Evolutionary conservation across 169 alveolate genomes (phyloP).

Genomic region (Cryptosporidium tyzzeri): DNA sequence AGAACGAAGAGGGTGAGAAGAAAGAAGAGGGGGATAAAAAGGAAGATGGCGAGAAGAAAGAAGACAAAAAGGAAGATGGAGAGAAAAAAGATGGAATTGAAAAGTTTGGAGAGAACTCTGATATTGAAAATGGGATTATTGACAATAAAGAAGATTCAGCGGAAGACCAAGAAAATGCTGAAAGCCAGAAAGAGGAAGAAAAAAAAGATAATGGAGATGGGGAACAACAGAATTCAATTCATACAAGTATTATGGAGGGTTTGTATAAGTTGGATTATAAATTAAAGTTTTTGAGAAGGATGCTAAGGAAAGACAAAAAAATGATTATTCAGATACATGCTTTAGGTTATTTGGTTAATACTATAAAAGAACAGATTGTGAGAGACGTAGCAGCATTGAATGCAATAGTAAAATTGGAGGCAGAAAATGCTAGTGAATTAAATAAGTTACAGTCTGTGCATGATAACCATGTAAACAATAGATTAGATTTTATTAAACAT

Average conservation of each 20-base stretch:
- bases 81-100: conserved; percentile 32
- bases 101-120: not conserved
- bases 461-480: conserved; percentile 40
- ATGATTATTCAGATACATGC: conserved; percentile 60
- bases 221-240: conserved; percentile 18
- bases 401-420: conserved; percentile 35
- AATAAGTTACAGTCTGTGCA: conserved; percentile 53
- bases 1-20: conserved; percentile 58
- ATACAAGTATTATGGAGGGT: conserved; percentile 52
- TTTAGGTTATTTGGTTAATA: conserved; percentile 50
- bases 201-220: conserved; percentile 18
- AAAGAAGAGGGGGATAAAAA: conserved; percentile 15
- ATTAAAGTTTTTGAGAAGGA: conserved; percentile 33
- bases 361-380: conserved; percentile 53
- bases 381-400: conserved; percentile 69
- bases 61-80: conserved; percentile 9
- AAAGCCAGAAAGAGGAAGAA: conserved; percentile 4
- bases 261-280: conserved; percentile 55
- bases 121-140: conserved; percentile 20
- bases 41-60: not conserved
- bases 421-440: conserved; percentile 52
- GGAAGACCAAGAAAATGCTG: conserved; percentile 36
- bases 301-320: conserved; percentile 40
- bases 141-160: conserved; percentile 40
- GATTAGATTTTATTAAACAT: conserved; percentile 51